A percentile compares a stretch with the other conserved stretches of the same genome.
Evolutionary conservation across 768 basidiomycete genomes (phyloP).

Genomic region (Mycena leptocephala): DNA sequence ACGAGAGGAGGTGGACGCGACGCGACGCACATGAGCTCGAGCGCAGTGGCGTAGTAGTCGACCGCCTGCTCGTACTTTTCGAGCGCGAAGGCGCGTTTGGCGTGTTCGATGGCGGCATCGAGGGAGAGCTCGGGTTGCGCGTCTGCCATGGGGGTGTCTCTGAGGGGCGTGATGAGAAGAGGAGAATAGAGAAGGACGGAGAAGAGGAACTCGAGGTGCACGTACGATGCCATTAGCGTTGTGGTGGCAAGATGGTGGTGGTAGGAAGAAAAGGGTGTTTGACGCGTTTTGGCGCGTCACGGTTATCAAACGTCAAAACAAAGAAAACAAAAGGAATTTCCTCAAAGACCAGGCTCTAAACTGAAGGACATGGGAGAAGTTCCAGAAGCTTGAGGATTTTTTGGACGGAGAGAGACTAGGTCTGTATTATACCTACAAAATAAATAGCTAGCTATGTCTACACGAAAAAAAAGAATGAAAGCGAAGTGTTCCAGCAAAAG

Average conservation of each 20-base stretch:
- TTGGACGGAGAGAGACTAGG: not conserved
- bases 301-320: not conserved
- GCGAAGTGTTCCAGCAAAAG: constrained; percentile 13
- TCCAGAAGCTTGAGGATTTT: no score
- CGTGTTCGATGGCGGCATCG: constrained; percentile 80
- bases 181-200: no score
- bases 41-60: constrained; percentile 86
- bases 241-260: constrained; percentile 20
- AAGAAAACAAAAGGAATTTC: constrained; percentile 25
- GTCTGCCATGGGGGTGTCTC: constrained; percentile 44
- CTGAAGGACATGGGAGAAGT: no score
- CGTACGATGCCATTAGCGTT: constrained; percentile 8
- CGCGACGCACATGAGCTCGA: constrained; percentile 85
- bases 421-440: constrained; percentile 19
- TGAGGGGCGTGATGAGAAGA: not conserved
- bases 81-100: constrained; percentile 91
- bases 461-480: constrained; percentile 10
- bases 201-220: no score
- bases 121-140: constrained; percentile 52
- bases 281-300: constrained; percentile 23
- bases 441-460: constrained; percentile 25
- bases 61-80: constrained; percentile 90
- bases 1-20: constrained; percentile 17
- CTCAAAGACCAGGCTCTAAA: no score
- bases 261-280: constrained; percentile 23